A percentile compares a stretch with the other conserved stretches of the same genome.
Evolutionary conservation across 2,329 filamentous ascomycete species (phyloP).

Genomic region (Cladosporium sphaerospermum): DNA sequence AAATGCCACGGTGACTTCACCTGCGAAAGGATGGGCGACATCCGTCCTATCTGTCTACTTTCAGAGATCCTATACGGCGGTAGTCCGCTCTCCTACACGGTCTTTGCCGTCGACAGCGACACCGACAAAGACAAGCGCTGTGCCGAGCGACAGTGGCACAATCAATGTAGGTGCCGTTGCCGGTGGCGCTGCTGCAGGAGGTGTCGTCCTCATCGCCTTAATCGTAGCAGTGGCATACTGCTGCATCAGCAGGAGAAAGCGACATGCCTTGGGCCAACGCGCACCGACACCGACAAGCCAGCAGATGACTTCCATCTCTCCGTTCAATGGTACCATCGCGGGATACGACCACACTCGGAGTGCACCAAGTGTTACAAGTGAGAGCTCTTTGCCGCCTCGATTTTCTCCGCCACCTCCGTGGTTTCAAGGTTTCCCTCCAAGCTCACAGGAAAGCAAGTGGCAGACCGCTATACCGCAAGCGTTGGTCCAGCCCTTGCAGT

Average conservation of each 20-base stretch:
- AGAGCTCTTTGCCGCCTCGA: background rate
- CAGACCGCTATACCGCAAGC: background rate
- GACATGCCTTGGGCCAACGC: background rate
- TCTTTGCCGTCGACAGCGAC: constrained; percentile 13
- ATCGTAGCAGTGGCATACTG: constrained; percentile 13
- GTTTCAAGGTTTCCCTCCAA: background rate
- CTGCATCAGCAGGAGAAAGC: constrained; percentile 13
- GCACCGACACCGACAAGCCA: background rate
- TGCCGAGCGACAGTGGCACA: constrained; percentile 3
- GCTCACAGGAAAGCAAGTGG: background rate
- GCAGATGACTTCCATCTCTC: background rate
- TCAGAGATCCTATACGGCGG: constrained; percentile 42
- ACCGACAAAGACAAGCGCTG: background rate
- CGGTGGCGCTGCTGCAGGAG: constrained; percentile 35
- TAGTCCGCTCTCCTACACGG: constrained; percentile 46
- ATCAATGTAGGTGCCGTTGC: constrained; percentile 33
- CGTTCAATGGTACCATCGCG: background rate
- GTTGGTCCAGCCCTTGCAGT: background rate
- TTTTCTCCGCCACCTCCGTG: background rate
- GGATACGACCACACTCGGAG: no score
- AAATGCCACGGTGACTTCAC: constrained; percentile 48
- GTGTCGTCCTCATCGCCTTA: constrained; percentile 28
- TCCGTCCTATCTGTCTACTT: constrained; percentile 50
- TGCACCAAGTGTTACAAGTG: background rate
- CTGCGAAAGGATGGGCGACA: constrained; percentile 45